A percentile compares a stretch with the other conserved stretches of the same genome.
Conservation (phyloP, 331 rosid genomes). For the Phaseolus coccineus region DNA sequence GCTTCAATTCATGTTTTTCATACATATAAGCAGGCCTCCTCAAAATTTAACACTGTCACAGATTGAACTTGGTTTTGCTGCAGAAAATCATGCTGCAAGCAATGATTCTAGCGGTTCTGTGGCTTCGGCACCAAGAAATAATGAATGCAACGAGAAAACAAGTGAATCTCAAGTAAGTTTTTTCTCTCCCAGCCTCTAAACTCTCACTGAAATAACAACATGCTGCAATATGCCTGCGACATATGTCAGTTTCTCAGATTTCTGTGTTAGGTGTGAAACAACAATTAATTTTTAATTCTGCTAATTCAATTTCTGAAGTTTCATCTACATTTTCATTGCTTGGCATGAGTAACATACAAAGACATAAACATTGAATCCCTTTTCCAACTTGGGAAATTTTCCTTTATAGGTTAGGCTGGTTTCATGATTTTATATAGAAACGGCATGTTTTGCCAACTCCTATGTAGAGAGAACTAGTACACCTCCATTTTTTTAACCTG, state of each 20-base stretch:
- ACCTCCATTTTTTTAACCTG: slow-evolving; percentile 62
- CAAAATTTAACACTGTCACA: slow-evolving; percentile 45
- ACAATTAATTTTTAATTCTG: not conserved
- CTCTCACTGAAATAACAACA: not conserved
- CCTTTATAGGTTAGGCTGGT: slow-evolving; percentile 48
- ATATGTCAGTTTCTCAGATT: slow-evolving; percentile 25
- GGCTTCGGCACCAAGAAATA: slow-evolving; percentile 52
- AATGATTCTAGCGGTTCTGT: slow-evolving; percentile 58
- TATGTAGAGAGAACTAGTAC: slow-evolving; percentile 70
- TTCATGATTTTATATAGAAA: slow-evolving; percentile 53
- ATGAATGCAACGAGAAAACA: slow-evolving; percentile 59
- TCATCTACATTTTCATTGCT: not conserved
- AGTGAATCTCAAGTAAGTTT: slow-evolving; percentile 71
- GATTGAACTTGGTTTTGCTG: slow-evolving; percentile 51
- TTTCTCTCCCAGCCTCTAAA: not conserved
- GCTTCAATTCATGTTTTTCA: not conserved
- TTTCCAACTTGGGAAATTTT: slow-evolving; percentile 38
- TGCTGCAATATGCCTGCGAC: slow-evolving; percentile 2
- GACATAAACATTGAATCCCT: slow-evolving; percentile 20
- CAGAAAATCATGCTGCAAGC: slow-evolving; percentile 58
- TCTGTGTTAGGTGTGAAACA: slow-evolving; percentile 22
- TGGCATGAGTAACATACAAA: slow-evolving; percentile 28
- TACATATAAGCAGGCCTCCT: slow-evolving; percentile 46
- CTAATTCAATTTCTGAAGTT: slow-evolving; percentile 25
- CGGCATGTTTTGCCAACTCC: slow-evolving; percentile 57